A percentile compares a stretch with the other conserved stretches of the same genome.
phyloP scores from a whole-genome alignment of 2,329 filamentous ascomycete species.

The Penicillium sp. region DNA sequence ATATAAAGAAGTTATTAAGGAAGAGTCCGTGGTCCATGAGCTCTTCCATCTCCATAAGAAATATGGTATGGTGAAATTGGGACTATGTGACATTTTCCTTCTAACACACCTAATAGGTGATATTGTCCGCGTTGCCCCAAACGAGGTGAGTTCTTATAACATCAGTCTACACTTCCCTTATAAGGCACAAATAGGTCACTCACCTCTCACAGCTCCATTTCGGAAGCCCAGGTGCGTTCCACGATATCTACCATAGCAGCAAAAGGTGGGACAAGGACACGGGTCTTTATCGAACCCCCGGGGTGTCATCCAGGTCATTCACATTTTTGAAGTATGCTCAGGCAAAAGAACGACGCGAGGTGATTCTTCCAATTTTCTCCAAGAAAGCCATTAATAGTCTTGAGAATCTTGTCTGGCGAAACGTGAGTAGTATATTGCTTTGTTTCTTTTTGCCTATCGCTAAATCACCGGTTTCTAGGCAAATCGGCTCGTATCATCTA shows the following conservation, averaged over 20 bases:
- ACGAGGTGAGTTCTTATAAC: neutral
- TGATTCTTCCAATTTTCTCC: slow-evolving; percentile 10
- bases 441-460: neutral
- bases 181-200: neutral
- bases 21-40: slow-evolving; percentile 6
- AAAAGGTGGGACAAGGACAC: slow-evolving; percentile 12
- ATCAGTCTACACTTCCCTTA: neutral
- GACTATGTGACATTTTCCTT: neutral
- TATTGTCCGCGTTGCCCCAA: neutral
- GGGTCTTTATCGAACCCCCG: slow-evolving; percentile 11
- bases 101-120: neutral
- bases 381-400: slow-evolving; percentile 9
- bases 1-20: slow-evolving; percentile 12
- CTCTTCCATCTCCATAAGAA: neutral
- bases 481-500: neutral
- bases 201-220: slow-evolving; percentile 8
- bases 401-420: slow-evolving; percentile 11
- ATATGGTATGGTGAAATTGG: neutral
- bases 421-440: neutral
- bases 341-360: slow-evolving; percentile 10
- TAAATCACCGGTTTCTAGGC: neutral
- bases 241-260: slow-evolving; percentile 11
- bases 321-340: slow-evolving; percentile 11
- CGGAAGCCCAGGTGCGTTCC: slow-evolving; percentile 7
- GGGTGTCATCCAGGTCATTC: slow-evolving; percentile 7